Evolutionary conservation across 163 green algal species (phyloP).

Genomic region (Prototheca cutis): DNA sequence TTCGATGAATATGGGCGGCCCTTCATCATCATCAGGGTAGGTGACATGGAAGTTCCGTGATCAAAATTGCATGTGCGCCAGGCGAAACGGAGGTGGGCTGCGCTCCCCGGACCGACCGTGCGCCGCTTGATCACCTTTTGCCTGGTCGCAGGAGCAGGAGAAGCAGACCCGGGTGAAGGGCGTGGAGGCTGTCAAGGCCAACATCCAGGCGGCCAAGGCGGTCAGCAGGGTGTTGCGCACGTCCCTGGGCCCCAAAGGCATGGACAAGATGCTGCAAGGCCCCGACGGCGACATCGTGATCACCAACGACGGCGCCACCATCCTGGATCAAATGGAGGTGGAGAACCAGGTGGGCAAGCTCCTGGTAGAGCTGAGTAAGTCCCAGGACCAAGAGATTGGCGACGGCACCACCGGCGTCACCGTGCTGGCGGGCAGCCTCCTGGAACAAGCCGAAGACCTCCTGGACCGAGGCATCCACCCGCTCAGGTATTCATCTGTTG

Average conservation of each 20-base stretch:
- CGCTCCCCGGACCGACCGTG: not conserved
- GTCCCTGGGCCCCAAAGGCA: slow-evolving; percentile 94
- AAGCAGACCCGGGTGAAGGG: slow-evolving; percentile 76
- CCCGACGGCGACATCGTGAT: slow-evolving; percentile 95
- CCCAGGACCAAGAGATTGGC: slow-evolving; percentile 94
- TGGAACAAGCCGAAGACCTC: slow-evolving; percentile 87
- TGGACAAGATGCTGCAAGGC: slow-evolving; percentile 99
- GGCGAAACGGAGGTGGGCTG: too few species aligned
- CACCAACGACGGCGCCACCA: slow-evolving; percentile 97
- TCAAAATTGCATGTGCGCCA: too few species aligned
- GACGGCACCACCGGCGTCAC: slow-evolving; percentile 96
- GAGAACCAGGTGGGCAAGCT: slow-evolving; percentile 99
- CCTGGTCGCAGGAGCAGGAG: slow-evolving; percentile 76
- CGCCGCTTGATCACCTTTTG: slow-evolving; percentile 1
- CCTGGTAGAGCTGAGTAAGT: slow-evolving; percentile 91
- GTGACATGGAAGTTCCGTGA: too few species aligned
- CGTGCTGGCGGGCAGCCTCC: slow-evolving; percentile 77
- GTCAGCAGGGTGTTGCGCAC: slow-evolving; percentile 84
- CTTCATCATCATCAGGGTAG: slow-evolving; percentile 87
- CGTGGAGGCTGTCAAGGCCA: slow-evolving; percentile 88
- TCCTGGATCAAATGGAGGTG: slow-evolving; percentile 99
- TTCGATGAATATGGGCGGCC: slow-evolving; percentile 97
- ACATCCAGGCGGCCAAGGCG: slow-evolving; percentile 91
- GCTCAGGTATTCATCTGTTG: too few species aligned
- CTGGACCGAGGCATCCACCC: slow-evolving; percentile 96